Conservation (phyloP, 768 basidiomycete species). For the Steccherinum ochraceum region DNA sequence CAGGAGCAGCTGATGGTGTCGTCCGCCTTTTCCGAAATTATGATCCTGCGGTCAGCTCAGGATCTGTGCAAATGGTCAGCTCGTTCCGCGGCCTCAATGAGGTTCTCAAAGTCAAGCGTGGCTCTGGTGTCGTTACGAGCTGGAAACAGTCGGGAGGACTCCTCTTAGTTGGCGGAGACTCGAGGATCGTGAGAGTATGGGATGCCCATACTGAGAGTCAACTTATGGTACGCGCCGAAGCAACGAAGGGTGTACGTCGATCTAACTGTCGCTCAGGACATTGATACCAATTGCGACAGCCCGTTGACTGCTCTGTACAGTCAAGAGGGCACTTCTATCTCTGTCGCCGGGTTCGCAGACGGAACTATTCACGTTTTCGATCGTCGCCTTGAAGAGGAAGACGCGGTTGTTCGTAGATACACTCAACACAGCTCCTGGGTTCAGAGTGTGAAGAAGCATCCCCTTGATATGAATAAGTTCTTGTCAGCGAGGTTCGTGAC, state of each 20-base stretch:
- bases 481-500: constrained; percentile 74
- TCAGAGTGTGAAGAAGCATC: constrained; percentile 84
- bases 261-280: constrained; percentile 46
- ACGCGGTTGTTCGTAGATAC: constrained; percentile 76
- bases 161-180: constrained; percentile 88
- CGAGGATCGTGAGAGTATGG: constrained; percentile 86
- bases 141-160: constrained; percentile 90
- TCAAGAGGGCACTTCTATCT: constrained; percentile 70
- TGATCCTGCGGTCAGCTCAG: constrained; percentile 63
- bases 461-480: constrained; percentile 59
- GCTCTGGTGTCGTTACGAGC: constrained; percentile 80
- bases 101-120: constrained; percentile 64
- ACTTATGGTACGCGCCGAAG: constrained; percentile 46
- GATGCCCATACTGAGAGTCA: constrained; percentile 88
- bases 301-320: constrained; percentile 83
- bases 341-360: constrained; percentile 90
- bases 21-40: constrained; percentile 92
- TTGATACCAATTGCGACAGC: constrained; percentile 85
- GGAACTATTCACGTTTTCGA: constrained; percentile 89
- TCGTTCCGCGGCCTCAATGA: constrained; percentile 88
- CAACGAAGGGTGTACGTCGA: background rate
- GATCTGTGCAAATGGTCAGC: constrained; percentile 85
- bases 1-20: constrained; percentile 88
- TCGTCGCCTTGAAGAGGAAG: constrained; percentile 76
- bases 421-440: constrained; percentile 80